Percentiles rank a stretch among this genome's conserved stretches.
phyloP scores from a whole-genome alignment of 257 asterid genomes.

The Nicotiana tomentosiformis region DNA sequence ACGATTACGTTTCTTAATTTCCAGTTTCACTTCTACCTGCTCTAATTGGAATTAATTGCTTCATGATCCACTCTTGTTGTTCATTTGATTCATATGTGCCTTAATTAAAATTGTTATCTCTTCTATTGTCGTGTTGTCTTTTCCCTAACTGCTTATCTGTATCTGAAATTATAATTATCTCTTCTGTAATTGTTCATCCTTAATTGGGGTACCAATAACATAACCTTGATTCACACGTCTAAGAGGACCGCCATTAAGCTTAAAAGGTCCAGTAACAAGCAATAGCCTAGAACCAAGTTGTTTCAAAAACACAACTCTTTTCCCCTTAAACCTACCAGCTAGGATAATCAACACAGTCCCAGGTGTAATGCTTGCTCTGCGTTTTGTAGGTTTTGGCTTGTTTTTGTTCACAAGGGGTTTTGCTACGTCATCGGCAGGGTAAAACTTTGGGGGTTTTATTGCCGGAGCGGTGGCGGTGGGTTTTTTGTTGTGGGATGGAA shows the following conservation, averaged over 20 bases:
- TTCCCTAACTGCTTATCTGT: too few relatives aligned
- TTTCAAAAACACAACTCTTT: conserved; percentile 14
- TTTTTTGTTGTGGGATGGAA: background rate
- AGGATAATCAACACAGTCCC: conserved; percentile 14
- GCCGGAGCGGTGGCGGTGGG: background rate
- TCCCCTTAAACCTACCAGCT: conserved; percentile 15
- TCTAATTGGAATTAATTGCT: too few relatives aligned
- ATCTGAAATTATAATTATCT: too few relatives aligned
- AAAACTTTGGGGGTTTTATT: background rate
- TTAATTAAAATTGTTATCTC: too few relatives aligned
- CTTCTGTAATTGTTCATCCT: background rate
- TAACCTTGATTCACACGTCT: conserved; percentile 17
- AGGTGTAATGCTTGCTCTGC: background rate
- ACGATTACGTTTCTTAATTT: too few relatives aligned
- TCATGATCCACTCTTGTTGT: too few relatives aligned
- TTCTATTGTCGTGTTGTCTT: too few relatives aligned
- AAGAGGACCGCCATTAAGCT: conserved; percentile 8
- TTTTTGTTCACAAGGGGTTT: conserved; percentile 1
- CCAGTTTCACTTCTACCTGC: too few relatives aligned
- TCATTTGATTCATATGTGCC: too few relatives aligned
- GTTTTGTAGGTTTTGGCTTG: conserved; percentile 6
- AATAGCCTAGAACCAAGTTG: conserved; percentile 3
- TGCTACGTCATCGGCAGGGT: conserved; percentile 9
- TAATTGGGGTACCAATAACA: conserved; percentile 15
- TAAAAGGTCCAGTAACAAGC: conserved; percentile 10